phyloP scores from a whole-genome alignment of 1,284 basidiomycete species.

The Testicularia cyperi region DNA sequence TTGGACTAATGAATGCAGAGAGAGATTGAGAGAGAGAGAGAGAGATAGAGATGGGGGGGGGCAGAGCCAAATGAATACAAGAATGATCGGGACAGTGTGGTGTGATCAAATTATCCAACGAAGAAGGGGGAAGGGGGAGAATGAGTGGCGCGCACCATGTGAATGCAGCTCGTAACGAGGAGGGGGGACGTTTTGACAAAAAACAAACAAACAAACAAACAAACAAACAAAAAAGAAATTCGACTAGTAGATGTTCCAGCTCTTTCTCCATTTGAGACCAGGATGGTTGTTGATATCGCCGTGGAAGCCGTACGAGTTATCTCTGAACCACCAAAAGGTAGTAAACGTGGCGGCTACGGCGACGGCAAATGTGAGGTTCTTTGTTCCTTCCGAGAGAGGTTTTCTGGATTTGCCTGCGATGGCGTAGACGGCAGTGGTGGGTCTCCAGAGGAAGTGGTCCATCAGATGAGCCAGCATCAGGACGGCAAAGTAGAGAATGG shows the following conservation, averaged over 20 bases:
- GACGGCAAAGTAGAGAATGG: conserved; percentile 92
- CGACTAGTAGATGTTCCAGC: conserved; percentile 59
- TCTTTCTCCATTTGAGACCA: conserved; percentile 55
- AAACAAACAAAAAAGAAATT: no score
- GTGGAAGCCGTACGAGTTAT: conserved; percentile 81
- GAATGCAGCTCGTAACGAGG: no score
- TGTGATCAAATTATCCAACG: no score
- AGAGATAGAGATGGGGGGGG: no score
- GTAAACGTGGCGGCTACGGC: conserved; percentile 69
- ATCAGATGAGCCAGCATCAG: conserved; percentile 85
- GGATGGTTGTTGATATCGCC: conserved; percentile 69
- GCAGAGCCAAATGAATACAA: no score
- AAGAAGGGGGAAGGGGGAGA: background rate
- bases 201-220: no score
- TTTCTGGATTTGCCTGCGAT: conserved; percentile 13
- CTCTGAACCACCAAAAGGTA: conserved; percentile 92
- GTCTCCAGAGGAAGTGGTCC: conserved; percentile 74
- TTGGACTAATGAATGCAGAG: no score
- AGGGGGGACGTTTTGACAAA: no score
- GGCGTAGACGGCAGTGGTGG: conserved; percentile 51
- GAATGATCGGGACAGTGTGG: no score
- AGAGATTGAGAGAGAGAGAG: no score
- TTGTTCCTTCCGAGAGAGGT: conserved; percentile 67
- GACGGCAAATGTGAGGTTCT: conserved; percentile 72
- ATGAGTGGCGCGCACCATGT: background rate